Evolutionary conservation across 177 flowering plant genomes (phyloP).

Genomic region (Vitis hybrid): DNA sequence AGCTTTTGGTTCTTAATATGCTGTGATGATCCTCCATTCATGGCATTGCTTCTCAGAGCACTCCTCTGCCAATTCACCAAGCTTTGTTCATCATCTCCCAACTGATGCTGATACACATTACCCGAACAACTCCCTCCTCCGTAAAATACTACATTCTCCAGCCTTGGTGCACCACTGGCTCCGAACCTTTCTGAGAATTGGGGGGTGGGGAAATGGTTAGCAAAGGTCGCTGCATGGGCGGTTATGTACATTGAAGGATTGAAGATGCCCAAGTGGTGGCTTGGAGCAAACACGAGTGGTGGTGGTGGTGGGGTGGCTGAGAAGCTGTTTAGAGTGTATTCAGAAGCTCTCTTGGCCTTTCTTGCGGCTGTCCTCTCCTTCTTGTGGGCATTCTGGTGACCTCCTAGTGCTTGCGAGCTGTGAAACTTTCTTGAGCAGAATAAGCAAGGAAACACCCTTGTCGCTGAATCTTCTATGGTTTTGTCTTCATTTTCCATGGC

Average conservation of each 20-base stretch:
- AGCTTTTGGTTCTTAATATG: conserved; percentile 4
- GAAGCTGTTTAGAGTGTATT: conserved; percentile 27
- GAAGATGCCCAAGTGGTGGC: conserved; percentile 29
- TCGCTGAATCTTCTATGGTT: conserved; percentile 10
- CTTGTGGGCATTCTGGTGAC: conserved; percentile 95
- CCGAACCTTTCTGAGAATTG: conserved; percentile 41
- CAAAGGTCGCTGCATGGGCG: conserved; percentile 50
- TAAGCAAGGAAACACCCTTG: conserved; percentile 71
- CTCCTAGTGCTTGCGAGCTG: conserved; percentile 94
- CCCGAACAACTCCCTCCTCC: conserved; percentile 22
- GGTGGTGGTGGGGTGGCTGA: conserved; percentile 21
- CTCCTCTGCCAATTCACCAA: conserved; percentile 52
- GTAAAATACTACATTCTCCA: conserved; percentile 35
- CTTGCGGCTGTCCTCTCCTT: conserved; percentile 80
- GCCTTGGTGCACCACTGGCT: conserved; percentile 51
- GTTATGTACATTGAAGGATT: conserved; percentile 55
- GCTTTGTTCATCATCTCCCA: conserved; percentile 40
- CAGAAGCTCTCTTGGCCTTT: conserved; percentile 63
- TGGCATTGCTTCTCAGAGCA: conserved; percentile 17
- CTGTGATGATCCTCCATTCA: conserved; percentile 15
- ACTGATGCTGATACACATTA: conserved; percentile 7
- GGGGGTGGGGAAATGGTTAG: conserved; percentile 23
- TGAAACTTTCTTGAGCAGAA: conserved; percentile 85
- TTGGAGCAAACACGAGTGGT: conserved; percentile 47
- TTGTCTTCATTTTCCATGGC: conserved; percentile 52